Percentiles rank a stretch among this genome's conserved stretches.
Evolutionary conservation across 2,329 filamentous ascomycete genomes (phyloP).

Genomic region (Dothistroma septosporum): DNA sequence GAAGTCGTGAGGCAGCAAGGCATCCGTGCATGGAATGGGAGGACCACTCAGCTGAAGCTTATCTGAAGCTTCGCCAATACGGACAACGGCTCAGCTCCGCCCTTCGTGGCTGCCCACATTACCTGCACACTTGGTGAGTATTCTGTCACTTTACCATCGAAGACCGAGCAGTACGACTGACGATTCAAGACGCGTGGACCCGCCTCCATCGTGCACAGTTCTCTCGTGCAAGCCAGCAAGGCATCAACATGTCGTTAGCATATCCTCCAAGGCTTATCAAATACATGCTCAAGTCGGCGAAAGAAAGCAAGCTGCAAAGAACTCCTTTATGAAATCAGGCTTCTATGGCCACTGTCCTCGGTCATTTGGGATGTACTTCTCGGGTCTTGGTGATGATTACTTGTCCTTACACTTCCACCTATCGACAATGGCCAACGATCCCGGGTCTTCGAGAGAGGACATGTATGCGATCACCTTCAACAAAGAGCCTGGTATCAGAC

Average conservation of each 20-base stretch:
- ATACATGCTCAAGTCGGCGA: slow-evolving; percentile 2
- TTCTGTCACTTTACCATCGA: not conserved
- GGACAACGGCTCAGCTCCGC: not conserved
- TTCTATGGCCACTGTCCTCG: slow-evolving; percentile 4
- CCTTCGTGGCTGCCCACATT: not conserved
- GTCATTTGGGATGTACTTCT: slow-evolving; percentile 4
- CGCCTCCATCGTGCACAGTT: not conserved
- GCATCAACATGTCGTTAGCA: slow-evolving; percentile 2
- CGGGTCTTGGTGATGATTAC: slow-evolving; percentile 3
- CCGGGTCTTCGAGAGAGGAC: not conserved
- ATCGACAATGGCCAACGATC: not conserved
- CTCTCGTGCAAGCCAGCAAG: not conserved
- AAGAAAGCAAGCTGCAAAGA: slow-evolving; percentile 2
- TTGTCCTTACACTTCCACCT: slow-evolving; percentile 3
- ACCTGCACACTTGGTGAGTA: not conserved
- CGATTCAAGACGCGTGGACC: not conserved
- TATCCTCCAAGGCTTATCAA: slow-evolving; percentile 3
- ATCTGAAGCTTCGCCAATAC: not conserved
- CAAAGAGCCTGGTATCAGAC: slow-evolving; percentile 3
- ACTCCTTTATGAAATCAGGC: not conserved
- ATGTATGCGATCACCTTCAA: slow-evolving; percentile 4
- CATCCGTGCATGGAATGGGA: not conserved
- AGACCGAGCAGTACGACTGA: not conserved
- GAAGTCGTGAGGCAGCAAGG: not conserved
- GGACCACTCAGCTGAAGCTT: not conserved